Percentiles rank a stretch among this genome's conserved stretches.
These are phyloP conservation scores for Aspergillus haitiensis DNA, from an alignment of 495 filamentous ascomycete species.

Conservation along the genomic window DNA sequence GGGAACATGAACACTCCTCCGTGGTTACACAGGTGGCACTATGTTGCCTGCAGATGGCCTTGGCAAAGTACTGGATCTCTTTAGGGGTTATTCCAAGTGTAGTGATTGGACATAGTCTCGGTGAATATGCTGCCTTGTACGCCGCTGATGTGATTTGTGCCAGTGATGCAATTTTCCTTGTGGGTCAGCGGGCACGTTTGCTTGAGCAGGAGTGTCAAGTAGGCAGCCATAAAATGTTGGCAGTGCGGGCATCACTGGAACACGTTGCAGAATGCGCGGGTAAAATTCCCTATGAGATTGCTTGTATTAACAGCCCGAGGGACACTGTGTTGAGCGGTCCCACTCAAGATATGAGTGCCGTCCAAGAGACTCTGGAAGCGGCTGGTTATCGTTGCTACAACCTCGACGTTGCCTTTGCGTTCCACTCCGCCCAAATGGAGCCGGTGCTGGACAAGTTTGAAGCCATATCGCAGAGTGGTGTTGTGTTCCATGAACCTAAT, in stretches of 20 bases:
- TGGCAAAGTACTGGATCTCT: conserved; percentile 69
- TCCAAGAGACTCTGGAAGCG: conserved; percentile 9
- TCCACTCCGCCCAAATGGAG: conserved; percentile 55
- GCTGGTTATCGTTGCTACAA: conserved; percentile 30
- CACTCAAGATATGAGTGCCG: conserved; percentile 34
- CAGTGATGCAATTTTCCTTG: conserved; percentile 67
- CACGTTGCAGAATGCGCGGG: conserved; percentile 22
- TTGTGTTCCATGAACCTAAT: conserved; percentile 36
- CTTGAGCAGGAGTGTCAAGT: conserved; percentile 21
- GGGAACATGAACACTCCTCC: conserved; percentile 27
- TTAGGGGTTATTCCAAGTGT: conserved; percentile 70
- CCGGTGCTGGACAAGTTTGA: conserved; percentile 51
- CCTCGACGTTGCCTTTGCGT: conserved; percentile 53
- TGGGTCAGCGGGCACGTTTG: conserved; percentile 29
- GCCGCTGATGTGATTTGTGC: conserved; percentile 73
- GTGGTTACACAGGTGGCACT: conserved; percentile 33
- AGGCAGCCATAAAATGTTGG: conserved; percentile 52
- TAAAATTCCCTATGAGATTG: conserved; percentile 37
- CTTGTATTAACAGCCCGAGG: conserved; percentile 62
- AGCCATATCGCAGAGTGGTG: conserved; percentile 26
- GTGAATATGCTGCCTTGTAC: conserved; percentile 81
- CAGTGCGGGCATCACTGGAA: conserved; percentile 42
- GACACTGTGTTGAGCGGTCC: conserved; percentile 65
- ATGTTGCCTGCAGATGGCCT: conserved; percentile 71
- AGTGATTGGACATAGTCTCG: conserved; percentile 79